These are phyloP conservation scores for Dujonia santamariae DNA, from an alignment of 1,139 yeast genomes.

Conservation along the genomic window DNA sequence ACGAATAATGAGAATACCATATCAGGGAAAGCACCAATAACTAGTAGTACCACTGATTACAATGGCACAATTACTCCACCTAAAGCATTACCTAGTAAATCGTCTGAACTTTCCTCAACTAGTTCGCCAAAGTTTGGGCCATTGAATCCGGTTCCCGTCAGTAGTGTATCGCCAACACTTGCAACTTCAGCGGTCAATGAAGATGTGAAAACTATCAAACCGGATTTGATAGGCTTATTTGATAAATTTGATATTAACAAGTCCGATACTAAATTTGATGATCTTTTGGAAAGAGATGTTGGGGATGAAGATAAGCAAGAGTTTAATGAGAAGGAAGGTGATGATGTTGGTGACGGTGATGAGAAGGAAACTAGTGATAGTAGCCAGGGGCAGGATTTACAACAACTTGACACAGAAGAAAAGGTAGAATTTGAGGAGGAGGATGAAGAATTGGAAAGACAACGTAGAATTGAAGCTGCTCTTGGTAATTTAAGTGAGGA, in stretches of 20 bases:
- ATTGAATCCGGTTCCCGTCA: slow-evolving; percentile 11
- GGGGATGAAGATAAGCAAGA: neutral
- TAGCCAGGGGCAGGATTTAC: neutral
- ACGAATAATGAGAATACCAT: slow-evolving; percentile 34
- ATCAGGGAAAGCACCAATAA: slow-evolving; percentile 12
- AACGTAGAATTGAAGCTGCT: slow-evolving; percentile 2
- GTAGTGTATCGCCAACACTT: slow-evolving; percentile 25
- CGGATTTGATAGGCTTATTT: slow-evolving; percentile 37
- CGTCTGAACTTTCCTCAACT: slow-evolving; percentile 9
- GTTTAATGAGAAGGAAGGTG: slow-evolving; percentile 2
- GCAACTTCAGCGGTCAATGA: slow-evolving; percentile 20
- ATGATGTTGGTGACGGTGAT: neutral
- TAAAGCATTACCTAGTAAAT: neutral
- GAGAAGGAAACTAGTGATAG: neutral
- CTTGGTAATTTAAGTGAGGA: neutral
- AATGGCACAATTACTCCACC: slow-evolving; percentile 6
- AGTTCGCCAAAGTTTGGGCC: slow-evolving; percentile 9
- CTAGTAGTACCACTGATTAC: slow-evolving; percentile 2
- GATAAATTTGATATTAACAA: slow-evolving; percentile 35
- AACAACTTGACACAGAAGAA: neutral
- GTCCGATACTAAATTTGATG: slow-evolving; percentile 6
- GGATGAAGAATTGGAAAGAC: slow-evolving; percentile 1
- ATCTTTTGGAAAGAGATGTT: neutral
- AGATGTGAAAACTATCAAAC: slow-evolving; percentile 12
- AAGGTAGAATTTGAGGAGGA: neutral